These are phyloP conservation scores for Chlorella sorokiniana DNA, from an alignment of 139 green algal genomes.

Conservation along the genomic window DNA sequence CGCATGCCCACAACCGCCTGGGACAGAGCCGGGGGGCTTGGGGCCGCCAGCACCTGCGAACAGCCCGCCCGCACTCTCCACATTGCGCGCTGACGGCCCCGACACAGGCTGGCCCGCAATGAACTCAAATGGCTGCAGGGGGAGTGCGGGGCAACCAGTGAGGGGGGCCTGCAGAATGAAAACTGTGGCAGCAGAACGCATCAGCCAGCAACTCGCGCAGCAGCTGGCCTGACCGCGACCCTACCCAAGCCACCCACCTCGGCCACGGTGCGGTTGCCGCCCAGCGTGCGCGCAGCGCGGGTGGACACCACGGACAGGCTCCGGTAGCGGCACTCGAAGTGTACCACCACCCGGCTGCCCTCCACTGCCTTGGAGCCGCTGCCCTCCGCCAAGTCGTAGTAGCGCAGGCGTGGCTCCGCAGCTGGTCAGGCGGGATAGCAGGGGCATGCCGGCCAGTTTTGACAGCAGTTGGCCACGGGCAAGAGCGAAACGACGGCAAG, in stretches of 20 bases:
- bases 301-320: conserved; percentile 88
- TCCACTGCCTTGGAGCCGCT: conserved; percentile 53
- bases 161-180: no score
- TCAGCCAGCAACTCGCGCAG: neutral
- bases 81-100: neutral
- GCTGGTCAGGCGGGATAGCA: neutral
- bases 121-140: conserved; percentile 85
- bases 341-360: conserved; percentile 74
- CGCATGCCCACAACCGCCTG: conserved; percentile 87
- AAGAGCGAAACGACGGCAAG: no score
- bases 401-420: conserved; percentile 64
- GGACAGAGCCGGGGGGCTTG: conserved; percentile 84
- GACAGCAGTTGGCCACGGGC: neutral
- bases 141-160: neutral
- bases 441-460: neutral
- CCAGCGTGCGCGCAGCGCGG: conserved; percentile 78
- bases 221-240: neutral
- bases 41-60: conserved; percentile 78
- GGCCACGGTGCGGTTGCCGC: conserved; percentile 88
- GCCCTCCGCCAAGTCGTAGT: conserved; percentile 75
- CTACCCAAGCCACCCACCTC: conserved; percentile 62
- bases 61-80: conserved; percentile 61
- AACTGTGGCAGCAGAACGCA: neutral
- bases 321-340: conserved; percentile 90
- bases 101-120: conserved; percentile 66